These are phyloP conservation scores for Parsonsia alboflavescens DNA, from an alignment of 257 asterid species.

Conservation along the genomic window DNA sequence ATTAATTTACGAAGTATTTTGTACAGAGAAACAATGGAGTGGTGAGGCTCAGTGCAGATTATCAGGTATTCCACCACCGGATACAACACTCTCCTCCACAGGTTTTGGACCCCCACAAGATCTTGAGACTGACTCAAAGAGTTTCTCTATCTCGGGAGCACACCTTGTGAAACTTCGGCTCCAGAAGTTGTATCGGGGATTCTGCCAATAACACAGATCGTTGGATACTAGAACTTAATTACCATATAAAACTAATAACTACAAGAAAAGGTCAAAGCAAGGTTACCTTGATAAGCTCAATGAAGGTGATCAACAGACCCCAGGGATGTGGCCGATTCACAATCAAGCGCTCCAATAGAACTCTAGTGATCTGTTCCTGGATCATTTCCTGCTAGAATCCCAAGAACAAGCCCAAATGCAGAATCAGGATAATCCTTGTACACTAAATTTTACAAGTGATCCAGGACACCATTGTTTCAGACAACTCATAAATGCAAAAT, in stretches of 20 bases:
- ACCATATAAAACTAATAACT: neutral
- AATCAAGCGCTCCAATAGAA: conserved; percentile 71
- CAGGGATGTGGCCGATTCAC: conserved; percentile 96
- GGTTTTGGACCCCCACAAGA: conserved; percentile 93
- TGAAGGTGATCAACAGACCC: conserved; percentile 88
- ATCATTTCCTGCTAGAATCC: conserved; percentile 63
- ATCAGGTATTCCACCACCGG: conserved; percentile 73
- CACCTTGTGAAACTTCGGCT: conserved; percentile 79
- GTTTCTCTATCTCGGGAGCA: conserved; percentile 94
- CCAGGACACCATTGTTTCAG: neutral
- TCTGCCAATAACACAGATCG: conserved; percentile 33
- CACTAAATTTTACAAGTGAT: neutral
- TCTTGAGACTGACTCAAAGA: conserved; percentile 83
- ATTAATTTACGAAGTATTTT: neutral
- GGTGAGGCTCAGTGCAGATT: conserved; percentile 28
- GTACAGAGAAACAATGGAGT: neutral
- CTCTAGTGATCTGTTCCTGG: conserved; percentile 96
- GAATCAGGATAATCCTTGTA: neutral
- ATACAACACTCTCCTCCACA: conserved; percentile 65
- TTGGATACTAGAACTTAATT: neutral
- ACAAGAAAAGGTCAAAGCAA: neutral
- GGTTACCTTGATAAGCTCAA: conserved; percentile 82
- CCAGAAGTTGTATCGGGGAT: conserved; percentile 93
- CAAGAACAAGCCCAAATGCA: neutral
- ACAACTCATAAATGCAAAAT: neutral